phyloP scores from a whole-genome alignment of 139 green algal species.

The Trebouxia sp. region DNA sequence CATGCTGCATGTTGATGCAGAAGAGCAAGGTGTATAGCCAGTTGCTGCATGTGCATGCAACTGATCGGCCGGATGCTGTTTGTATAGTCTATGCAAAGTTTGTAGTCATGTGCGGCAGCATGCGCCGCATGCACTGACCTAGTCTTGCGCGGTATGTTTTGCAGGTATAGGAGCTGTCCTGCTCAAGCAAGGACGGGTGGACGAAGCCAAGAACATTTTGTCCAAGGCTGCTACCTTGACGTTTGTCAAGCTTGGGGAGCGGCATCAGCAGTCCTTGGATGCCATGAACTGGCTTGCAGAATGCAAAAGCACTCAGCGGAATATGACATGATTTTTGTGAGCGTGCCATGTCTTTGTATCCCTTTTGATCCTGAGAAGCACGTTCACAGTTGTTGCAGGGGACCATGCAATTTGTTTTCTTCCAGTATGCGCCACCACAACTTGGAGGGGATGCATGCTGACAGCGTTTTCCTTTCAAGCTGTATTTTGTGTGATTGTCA shows the following conservation, averaged over 20 bases:
- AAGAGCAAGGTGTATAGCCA: no score
- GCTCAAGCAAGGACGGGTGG: background rate
- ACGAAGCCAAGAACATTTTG: slow-evolving; percentile 13
- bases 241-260: slow-evolving; percentile 29
- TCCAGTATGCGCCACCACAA: background rate
- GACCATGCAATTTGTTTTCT: background rate
- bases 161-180: slow-evolving; percentile 23
- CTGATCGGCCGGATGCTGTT: no score
- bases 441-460: background rate
- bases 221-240: slow-evolving; percentile 13
- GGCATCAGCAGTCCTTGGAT: slow-evolving; percentile 7
- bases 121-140: background rate
- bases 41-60: no score
- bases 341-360: background rate
- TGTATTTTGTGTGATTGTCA: no score
- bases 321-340: background rate
- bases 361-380: background rate
- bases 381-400: background rate
- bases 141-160: background rate
- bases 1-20: no score
- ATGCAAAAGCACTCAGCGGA: slow-evolving; percentile 18
- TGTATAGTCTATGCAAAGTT: no score
- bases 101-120: no score
- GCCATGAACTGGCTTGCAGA: slow-evolving; percentile 14
- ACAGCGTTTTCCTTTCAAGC: no score